Evolutionary conservation across 345 rosid species (phyloP).

Genomic region (Heritiera fomes): DNA sequence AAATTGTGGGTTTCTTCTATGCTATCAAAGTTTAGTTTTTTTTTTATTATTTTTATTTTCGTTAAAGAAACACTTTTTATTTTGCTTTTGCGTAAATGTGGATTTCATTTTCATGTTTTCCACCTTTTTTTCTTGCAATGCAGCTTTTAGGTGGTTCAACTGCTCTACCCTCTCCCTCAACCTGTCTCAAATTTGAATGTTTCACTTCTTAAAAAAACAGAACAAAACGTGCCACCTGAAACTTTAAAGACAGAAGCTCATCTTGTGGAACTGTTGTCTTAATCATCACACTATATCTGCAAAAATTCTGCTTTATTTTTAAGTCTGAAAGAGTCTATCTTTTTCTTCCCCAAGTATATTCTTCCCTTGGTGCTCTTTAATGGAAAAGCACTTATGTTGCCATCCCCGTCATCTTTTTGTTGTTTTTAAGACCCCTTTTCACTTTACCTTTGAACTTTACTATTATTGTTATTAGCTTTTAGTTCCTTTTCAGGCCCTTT

Average conservation of each 20-base stretch:
- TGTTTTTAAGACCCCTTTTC: conserved; percentile 18
- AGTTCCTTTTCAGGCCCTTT: conserved; percentile 16
- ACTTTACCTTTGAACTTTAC: conserved; percentile 10
- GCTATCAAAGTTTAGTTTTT: neutral
- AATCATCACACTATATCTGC: neutral
- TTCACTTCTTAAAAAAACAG: neutral
- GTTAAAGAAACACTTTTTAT: neutral
- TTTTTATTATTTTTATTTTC: neutral
- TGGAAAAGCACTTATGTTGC: conserved; percentile 14
- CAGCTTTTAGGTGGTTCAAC: conserved; percentile 34
- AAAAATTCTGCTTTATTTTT: neutral
- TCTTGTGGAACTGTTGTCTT: conserved; percentile 5
- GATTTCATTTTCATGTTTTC: conserved; percentile 6
- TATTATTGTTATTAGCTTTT: neutral
- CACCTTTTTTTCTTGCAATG: conserved; percentile 2
- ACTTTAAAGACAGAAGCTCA: neutral
- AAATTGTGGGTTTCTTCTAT: conserved; percentile 8
- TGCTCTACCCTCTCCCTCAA: conserved; percentile 3
- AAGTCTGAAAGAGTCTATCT: neutral
- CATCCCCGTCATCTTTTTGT: conserved; percentile 10
- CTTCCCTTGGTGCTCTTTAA: conserved; percentile 9
- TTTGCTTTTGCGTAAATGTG: conserved; percentile 4
- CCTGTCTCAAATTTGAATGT: neutral
- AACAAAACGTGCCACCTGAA: neutral
- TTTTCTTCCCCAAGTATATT: neutral